Conservation (phyloP, 106 monocot genomes). For the Dioscorea alata region DNA sequence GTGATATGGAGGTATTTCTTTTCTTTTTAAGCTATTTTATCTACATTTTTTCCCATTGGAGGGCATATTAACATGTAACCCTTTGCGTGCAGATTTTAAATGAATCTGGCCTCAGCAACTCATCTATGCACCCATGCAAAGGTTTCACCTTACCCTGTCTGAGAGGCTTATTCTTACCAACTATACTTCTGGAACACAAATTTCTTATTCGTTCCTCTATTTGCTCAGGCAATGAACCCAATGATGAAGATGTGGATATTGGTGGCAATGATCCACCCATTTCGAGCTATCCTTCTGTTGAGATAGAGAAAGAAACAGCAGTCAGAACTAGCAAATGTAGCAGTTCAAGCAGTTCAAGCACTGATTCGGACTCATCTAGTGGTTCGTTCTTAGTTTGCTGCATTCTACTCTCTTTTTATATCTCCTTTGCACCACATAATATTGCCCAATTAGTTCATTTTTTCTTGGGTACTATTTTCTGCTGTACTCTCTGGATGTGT, state of each 20-base stretch:
- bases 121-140: slow-evolving; percentile 50
- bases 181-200: neutral
- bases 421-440: too few relatives aligned
- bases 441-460: too few relatives aligned
- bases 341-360: slow-evolving; percentile 76
- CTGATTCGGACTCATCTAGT: slow-evolving; percentile 73
- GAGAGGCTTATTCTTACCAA: neutral
- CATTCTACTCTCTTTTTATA: neutral
- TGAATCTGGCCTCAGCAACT: slow-evolving; percentile 72
- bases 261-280: slow-evolving; percentile 74
- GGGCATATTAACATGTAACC: neutral
- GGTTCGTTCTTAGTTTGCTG: slow-evolving; percentile 42
- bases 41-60: neutral
- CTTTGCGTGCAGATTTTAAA: slow-evolving; percentile 41
- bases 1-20: slow-evolving; percentile 53
- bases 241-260: slow-evolving; percentile 83
- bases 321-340: slow-evolving; percentile 48
- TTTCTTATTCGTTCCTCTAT: neutral
- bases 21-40: neutral
- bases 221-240: slow-evolving; percentile 49
- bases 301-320: slow-evolving; percentile 58
- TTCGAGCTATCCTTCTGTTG: slow-evolving; percentile 66
- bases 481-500: too few relatives aligned
- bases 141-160: slow-evolving; percentile 24
- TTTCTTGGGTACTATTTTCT: too few relatives aligned